These are phyloP conservation scores for Dichomitus squalens DNA, from an alignment of 1,284 basidiomycete genomes.

Conservation along the genomic window DNA sequence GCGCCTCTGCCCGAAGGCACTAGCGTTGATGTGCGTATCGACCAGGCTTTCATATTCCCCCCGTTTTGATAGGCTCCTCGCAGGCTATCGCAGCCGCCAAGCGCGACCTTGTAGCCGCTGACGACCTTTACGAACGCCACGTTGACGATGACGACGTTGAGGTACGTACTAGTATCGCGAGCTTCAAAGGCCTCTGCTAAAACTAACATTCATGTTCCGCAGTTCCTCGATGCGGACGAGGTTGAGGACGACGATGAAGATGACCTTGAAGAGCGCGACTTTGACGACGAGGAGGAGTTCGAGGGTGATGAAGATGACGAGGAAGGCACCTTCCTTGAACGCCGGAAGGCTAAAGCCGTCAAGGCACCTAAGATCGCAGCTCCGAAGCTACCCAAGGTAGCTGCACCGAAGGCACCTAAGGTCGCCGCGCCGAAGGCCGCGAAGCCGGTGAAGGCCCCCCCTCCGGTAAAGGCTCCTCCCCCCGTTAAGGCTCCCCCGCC, in stretches of 20 bases:
- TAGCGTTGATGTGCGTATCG: background rate
- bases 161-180: background rate
- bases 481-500: background rate
- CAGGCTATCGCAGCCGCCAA: background rate
- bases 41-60: background rate
- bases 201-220: background rate
- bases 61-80: background rate
- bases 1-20: background rate
- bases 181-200: background rate
- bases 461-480: background rate
- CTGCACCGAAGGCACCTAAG: background rate
- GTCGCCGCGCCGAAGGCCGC: background rate
- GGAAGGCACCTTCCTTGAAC: no score
- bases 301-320: no score
- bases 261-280: background rate
- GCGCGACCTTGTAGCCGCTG: background rate
- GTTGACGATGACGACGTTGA: background rate
- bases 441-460: background rate
- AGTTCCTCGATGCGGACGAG: background rate
- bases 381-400: background rate
- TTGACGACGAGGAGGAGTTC: no score
- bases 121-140: background rate
- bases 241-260: background rate
- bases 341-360: no score
- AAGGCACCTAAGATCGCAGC: no score